phyloP scores from a whole-genome alignment of 257 asterid genomes.

The Plectranthus barbatus region DNA sequence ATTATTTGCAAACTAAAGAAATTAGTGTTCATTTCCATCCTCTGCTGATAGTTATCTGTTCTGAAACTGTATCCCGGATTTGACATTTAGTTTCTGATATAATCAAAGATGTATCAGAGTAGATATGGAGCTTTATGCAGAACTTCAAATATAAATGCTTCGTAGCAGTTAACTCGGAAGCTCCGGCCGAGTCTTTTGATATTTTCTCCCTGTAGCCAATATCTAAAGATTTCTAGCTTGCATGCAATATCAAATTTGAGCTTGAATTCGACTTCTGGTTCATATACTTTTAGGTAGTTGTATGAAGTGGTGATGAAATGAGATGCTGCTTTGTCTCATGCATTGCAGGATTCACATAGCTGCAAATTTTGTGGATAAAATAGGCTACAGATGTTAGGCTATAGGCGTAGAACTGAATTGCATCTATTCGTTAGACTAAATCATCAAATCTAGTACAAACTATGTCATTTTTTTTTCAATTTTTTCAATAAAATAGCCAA shows the following conservation, averaged over 20 bases:
- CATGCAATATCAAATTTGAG: neutral
- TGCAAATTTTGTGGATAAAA: neutral
- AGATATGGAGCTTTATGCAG: too few species aligned
- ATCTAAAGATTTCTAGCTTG: too few species aligned
- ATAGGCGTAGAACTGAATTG: neutral
- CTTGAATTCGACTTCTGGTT: neutral
- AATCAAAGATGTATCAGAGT: too few species aligned
- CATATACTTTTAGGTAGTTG: neutral
- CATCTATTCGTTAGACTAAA: too few species aligned
- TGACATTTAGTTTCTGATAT: too few species aligned
- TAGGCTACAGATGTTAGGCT: neutral
- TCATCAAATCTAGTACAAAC: too few species aligned
- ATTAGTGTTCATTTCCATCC: neutral
- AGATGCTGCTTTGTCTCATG: neutral
- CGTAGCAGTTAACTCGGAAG: too few species aligned
- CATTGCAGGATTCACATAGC: neutral
- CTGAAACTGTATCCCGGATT: neutral
- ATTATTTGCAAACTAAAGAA: neutral
- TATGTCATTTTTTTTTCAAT: too few species aligned
- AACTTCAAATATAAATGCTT: too few species aligned
- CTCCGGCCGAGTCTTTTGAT: too few species aligned
- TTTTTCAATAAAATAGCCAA: too few species aligned
- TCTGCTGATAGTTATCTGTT: neutral
- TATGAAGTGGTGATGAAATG: neutral
- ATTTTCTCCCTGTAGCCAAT: too few species aligned